phyloP scores from a whole-genome alignment of 352 stramenopile species.

The Thalassiosira hispida region DNA sequence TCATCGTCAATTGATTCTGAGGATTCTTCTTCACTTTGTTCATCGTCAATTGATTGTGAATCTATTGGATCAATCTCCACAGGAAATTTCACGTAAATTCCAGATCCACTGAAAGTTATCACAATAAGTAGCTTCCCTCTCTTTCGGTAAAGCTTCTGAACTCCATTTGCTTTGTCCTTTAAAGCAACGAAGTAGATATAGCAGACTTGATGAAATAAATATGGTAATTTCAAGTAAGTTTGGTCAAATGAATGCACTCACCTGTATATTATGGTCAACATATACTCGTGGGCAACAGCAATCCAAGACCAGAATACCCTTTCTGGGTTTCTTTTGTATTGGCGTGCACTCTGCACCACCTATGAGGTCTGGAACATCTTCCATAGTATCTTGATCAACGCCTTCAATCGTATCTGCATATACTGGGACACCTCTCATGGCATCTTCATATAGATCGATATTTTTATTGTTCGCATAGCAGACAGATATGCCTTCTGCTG shows the following conservation, averaged over 20 bases:
- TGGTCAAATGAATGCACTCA: not conserved
- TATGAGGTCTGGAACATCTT: not conserved
- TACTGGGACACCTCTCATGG: not conserved
- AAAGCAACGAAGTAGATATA: not conserved
- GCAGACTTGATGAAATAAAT: not conserved
- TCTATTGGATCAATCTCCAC: not conserved
- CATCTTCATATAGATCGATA: conserved; percentile 45
- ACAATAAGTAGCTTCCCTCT: conserved; percentile 31
- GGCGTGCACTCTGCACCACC: not conserved
- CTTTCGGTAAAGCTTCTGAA: conserved; percentile 27
- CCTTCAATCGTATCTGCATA: not conserved
- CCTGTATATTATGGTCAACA: conserved; percentile 19
- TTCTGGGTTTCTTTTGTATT: not conserved
- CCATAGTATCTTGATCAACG: not conserved
- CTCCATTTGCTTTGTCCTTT: conserved; percentile 35
- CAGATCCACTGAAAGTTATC: conserved; percentile 29
- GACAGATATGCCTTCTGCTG: conserved; percentile 5
- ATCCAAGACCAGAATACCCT: conserved; percentile 53
- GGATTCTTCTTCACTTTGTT: not conserved
- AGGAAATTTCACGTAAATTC: conserved; percentile 28
- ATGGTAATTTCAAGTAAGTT: not conserved
- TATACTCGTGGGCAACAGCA: conserved; percentile 31
- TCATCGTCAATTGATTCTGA: not conserved
- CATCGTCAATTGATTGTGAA: not conserved
- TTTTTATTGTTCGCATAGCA: conserved; percentile 43